These are phyloP conservation scores for Cordia subcordata DNA, from an alignment of 257 asterid species.

Conservation along the genomic window DNA sequence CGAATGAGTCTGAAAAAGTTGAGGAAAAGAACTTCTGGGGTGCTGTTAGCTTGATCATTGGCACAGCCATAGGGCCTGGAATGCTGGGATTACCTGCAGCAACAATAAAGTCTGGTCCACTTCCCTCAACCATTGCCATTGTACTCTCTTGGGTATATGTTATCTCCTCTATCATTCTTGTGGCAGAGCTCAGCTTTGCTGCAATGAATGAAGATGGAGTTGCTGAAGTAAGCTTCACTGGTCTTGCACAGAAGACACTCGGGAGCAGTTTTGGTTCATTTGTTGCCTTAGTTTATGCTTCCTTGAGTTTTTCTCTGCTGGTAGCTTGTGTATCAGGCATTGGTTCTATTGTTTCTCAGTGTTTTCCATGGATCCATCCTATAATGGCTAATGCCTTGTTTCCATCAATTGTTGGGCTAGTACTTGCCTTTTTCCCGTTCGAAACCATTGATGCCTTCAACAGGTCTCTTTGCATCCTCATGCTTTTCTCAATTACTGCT, in stretches of 20 bases:
- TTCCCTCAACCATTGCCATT: slow-evolving; percentile 27
- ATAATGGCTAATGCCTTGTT: slow-evolving; percentile 25
- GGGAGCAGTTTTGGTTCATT: slow-evolving; percentile 28
- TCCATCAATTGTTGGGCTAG: slow-evolving; percentile 23
- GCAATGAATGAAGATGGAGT: slow-evolving; percentile 34
- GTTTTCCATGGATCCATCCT: slow-evolving; percentile 24
- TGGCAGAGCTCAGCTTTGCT: slow-evolving; percentile 43
- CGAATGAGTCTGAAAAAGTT: not conserved
- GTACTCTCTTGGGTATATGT: slow-evolving; percentile 36
- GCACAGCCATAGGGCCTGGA: slow-evolving; percentile 40
- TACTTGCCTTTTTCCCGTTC: slow-evolving; percentile 23
- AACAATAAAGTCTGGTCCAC: slow-evolving; percentile 31
- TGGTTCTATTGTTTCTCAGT: slow-evolving; percentile 32
- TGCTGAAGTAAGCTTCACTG: slow-evolving; percentile 32
- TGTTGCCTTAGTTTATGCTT: slow-evolving; percentile 36
- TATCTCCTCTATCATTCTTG: slow-evolving; percentile 32
- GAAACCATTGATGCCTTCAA: slow-evolving; percentile 26
- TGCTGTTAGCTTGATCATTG: slow-evolving; percentile 33
- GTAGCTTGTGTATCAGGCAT: slow-evolving; percentile 43
- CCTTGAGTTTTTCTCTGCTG: slow-evolving; percentile 30
- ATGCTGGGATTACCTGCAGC: slow-evolving; percentile 39
- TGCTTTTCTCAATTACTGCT: slow-evolving; percentile 31
- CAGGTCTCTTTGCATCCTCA: slow-evolving; percentile 25
- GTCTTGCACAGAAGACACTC: slow-evolving; percentile 32
- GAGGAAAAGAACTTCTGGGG: slow-evolving; percentile 34